Evolutionary conservation across 2,329 filamentous ascomycete genomes (phyloP).

Genomic region (Gnomoniopsis sp.): DNA sequence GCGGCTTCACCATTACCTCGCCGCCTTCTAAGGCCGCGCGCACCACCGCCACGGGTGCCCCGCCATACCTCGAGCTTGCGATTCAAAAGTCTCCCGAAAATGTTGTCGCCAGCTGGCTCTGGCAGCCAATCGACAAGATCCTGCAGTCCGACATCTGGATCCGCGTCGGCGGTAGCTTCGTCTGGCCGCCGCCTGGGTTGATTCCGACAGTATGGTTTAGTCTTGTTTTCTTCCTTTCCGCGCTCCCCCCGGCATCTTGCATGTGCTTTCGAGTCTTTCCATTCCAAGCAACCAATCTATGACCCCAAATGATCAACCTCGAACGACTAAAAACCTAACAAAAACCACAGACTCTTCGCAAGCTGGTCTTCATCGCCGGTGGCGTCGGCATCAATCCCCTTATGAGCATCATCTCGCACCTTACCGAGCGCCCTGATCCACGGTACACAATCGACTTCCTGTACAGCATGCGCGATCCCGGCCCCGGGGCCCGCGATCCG

Average conservation of each 20-base stretch:
- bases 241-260: constrained; percentile 14
- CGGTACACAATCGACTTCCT: constrained; percentile 53
- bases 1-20: constrained; percentile 87
- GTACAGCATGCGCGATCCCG: constrained; percentile 51
- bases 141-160: constrained; percentile 58
- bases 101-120: constrained; percentile 74
- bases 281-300: too few relatives aligned
- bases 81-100: constrained; percentile 70
- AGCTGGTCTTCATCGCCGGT: constrained; percentile 72
- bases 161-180: constrained; percentile 76
- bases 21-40: constrained; percentile 53
- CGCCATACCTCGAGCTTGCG: constrained; percentile 69
- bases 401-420: constrained; percentile 66
- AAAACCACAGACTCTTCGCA: constrained; percentile 27
- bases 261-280: too few relatives aligned
- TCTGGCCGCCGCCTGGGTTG: constrained; percentile 63
- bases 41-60: neutral
- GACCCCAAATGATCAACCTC: too few relatives aligned
- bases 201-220: constrained; percentile 27
- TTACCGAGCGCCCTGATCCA: constrained; percentile 39
- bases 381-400: constrained; percentile 82
- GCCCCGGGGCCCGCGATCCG: constrained; percentile 22
- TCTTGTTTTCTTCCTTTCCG: constrained; percentile 11
- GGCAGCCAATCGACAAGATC: constrained; percentile 55
- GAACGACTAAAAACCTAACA: too few relatives aligned